Evolutionary conservation across 192 early-diverging fungal genomes (phyloP).

Genomic region (Helicostylum pulchrum): DNA sequence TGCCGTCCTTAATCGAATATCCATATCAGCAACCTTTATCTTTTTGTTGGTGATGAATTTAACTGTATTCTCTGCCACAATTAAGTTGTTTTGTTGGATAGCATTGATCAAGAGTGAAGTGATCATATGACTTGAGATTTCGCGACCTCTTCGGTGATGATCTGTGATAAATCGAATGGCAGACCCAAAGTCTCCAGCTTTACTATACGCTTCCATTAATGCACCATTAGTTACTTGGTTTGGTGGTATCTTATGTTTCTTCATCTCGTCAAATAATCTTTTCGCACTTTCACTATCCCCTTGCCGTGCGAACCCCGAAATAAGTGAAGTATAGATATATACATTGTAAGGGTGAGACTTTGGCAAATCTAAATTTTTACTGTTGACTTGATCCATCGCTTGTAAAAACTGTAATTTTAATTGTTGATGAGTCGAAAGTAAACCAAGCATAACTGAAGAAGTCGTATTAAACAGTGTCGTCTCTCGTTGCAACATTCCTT

Average conservation of each 20-base stretch:
- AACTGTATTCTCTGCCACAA: conserved; percentile 1
- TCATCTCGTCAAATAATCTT: conserved; percentile 28
- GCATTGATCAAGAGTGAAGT: conserved; percentile 22
- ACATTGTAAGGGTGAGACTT: conserved; percentile 13
- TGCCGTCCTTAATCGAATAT: conserved; percentile 14
- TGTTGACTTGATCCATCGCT: neutral
- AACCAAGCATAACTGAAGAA: conserved; percentile 6
- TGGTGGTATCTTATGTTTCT: conserved; percentile 14
- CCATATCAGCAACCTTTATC: conserved; percentile 8
- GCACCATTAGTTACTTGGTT: conserved; percentile 21
- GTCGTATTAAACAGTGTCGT: conserved; percentile 4
- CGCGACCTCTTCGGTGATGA: neutral
- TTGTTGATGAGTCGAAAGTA: neutral
- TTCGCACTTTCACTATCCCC: conserved; percentile 18
- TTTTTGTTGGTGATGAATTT: neutral
- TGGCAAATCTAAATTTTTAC: neutral
- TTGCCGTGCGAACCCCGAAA: conserved; percentile 19
- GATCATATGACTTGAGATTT: neutral
- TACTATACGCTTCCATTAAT: conserved; percentile 23
- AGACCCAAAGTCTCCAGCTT: conserved; percentile 14
- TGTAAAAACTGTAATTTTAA: conserved; percentile 10
- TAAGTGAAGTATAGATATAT: conserved; percentile 33
- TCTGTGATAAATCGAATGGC: conserved; percentile 14
- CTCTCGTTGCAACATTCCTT: conserved; percentile 1
- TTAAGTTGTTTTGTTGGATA: conserved; percentile 16